These are phyloP conservation scores for Lipomyces oligophaga DNA, from an alignment of 805 yeast genomes.

Conservation along the genomic window DNA sequence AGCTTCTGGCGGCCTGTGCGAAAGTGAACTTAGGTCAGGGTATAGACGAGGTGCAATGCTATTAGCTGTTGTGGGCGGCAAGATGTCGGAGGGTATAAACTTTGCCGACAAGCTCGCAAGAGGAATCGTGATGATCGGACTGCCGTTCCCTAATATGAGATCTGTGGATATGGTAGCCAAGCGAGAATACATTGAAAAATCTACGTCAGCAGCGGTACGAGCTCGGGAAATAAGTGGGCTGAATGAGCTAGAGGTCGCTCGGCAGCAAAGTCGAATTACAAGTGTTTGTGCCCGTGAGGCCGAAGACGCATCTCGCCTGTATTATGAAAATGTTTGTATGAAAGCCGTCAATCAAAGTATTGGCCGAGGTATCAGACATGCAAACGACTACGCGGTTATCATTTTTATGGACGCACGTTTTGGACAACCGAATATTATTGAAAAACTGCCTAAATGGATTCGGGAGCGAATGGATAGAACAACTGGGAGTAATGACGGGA, in stretches of 20 bases:
- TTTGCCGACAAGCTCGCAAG: conserved; percentile 85
- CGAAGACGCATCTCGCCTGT: conserved; percentile 47
- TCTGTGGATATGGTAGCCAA: conserved; percentile 79
- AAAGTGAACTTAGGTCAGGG: background rate
- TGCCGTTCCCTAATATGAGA: conserved; percentile 82
- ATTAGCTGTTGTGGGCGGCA: conserved; percentile 88
- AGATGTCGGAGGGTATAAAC: conserved; percentile 88
- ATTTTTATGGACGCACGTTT: conserved; percentile 68
- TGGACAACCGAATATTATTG: conserved; percentile 43
- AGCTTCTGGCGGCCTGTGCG: too few species aligned
- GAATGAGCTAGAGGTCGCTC: background rate
- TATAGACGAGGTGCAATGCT: conserved; percentile 55
- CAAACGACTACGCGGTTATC: conserved; percentile 72
- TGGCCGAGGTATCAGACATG: conserved; percentile 86
- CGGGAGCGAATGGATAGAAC: conserved; percentile 37
- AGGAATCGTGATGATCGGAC: conserved; percentile 78
- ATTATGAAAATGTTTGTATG: conserved; percentile 83
- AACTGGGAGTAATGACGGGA: background rate
- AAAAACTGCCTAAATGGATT: conserved; percentile 74
- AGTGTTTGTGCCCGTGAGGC: conserved; percentile 42
- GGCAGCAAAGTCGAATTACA: background rate
- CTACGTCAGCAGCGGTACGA: conserved; percentile 46
- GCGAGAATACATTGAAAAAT: conserved; percentile 56
- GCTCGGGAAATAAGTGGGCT: background rate
- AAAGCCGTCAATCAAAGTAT: conserved; percentile 87